Base-by-base conservation (phyloP, 306 rosid genomes). In the Quercus variabilis region DNA sequence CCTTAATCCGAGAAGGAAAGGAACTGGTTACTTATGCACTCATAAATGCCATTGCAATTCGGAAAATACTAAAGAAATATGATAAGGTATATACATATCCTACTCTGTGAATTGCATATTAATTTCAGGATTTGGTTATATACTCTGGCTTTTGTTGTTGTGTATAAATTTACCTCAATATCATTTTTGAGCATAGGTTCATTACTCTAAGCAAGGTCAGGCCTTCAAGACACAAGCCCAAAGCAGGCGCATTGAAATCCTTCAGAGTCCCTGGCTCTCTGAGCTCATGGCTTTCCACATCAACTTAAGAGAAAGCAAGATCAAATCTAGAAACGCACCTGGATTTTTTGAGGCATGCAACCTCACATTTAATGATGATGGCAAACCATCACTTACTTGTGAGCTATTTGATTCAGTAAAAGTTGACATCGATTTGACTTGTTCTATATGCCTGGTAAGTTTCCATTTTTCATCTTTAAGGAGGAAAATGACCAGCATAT, bases 271-370 rank as follows among this genome's bases (percentile, higher is more conserved):
- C 5, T 91, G 97, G 99, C 88, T 95, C 26, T 95, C 89, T 69
- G 98, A 95, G 78, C 95, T 95, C 33, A 91, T 95, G 89, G 97
- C 99, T 70, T 91, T 95, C 81, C 92, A 92, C 84, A 89, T 95
- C 83, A 95, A 92, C 73, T 59, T 91, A 75, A 90, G 90, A 86
- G 94, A 92, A 84, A 89, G 83, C 43, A 81, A 90, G 82, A 75
- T 59, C 23, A 75, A 80, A 20, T 82, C 90, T 9, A 79, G 63
- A 80, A 84, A 85, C 62, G 58, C 83, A 38, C 80, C 85, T 2
- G 86, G 84, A 0, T 74, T 88, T 54, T 91, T 91, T 30, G 96
- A 93, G 72, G 92, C 88, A 78, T 90, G 93, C 20, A 83, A 86
- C 28, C 93, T 95, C 54, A 64, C 71, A 58, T 65, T 92, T 55